Conservation (phyloP, 495 filamentous ascomycete species). For the Thermothielavioides terrestris region DNA sequence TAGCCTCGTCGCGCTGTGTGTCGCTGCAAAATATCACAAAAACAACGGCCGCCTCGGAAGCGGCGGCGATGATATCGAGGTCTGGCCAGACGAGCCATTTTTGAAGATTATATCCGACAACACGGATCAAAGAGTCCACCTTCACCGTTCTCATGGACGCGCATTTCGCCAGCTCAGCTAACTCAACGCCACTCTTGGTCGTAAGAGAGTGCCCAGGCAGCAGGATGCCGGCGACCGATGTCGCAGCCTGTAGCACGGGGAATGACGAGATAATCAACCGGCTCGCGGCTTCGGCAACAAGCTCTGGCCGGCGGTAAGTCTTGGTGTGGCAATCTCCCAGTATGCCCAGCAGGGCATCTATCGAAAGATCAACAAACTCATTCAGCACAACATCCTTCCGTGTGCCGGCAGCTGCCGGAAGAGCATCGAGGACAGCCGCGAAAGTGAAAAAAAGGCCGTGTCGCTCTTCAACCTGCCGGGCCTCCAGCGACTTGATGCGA, state of each 20-base stretch:
- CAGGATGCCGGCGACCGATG: constrained; percentile 5
- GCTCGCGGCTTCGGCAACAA: constrained; percentile 58
- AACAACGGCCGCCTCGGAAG: constrained; percentile 35
- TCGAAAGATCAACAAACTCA: constrained; percentile 11
- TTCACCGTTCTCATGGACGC: constrained; percentile 4
- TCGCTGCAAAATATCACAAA: constrained; percentile 30
- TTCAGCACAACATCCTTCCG: not conserved
- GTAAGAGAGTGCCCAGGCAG: constrained; percentile 16
- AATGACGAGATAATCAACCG: constrained; percentile 43
- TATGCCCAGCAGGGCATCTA: constrained; percentile 21
- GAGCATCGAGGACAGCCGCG: constrained; percentile 35
- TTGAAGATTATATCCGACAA: constrained; percentile 25
- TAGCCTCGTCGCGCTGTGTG: constrained; percentile 21
- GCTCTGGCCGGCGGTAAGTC: constrained; percentile 53
- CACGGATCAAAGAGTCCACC: constrained; percentile 7
- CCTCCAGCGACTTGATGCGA: constrained; percentile 41
- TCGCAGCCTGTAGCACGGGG: constrained; percentile 28
- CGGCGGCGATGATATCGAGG: constrained; percentile 32
- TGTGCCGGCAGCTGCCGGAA: constrained; percentile 17
- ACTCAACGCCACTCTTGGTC: constrained; percentile 7
- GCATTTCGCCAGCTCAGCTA: constrained; percentile 11
- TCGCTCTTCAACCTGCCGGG: constrained; percentile 54
- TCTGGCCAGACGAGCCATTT: constrained; percentile 37
- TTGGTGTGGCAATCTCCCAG: constrained; percentile 29
- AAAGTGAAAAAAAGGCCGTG: constrained; percentile 61